phyloP scores from a whole-genome alignment of 148 eudicot genomes.

The Gaultheria prostrata region DNA sequence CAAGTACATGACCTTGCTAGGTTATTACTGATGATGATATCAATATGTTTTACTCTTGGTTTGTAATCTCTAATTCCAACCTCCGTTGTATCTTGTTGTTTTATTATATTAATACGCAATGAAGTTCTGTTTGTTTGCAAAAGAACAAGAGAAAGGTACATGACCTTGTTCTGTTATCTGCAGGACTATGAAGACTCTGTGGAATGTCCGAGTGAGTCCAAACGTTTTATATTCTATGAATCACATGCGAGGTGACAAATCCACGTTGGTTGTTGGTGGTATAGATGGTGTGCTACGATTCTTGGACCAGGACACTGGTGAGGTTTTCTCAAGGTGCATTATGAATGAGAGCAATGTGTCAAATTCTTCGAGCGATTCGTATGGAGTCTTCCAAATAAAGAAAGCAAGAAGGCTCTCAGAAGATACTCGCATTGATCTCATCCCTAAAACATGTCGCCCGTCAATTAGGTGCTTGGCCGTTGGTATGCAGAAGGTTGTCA shows the following conservation, averaged over 20 bases:
- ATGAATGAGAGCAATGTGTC: conserved; percentile 29
- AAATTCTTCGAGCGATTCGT: conserved; percentile 22
- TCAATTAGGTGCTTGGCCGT: conserved; percentile 73
- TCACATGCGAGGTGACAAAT: conserved; percentile 48
- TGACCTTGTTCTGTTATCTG: conserved; percentile 5
- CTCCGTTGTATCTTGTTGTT: background rate
- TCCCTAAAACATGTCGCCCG: conserved; percentile 43
- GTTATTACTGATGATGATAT: background rate
- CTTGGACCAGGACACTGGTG: conserved; percentile 61
- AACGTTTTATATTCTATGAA: conserved; percentile 69
- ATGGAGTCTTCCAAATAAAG: conserved; percentile 42
- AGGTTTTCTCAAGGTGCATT: conserved; percentile 52
- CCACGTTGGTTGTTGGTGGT: conserved; percentile 67
- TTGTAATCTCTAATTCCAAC: background rate
- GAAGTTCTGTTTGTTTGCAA: background rate
- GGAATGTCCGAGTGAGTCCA: conserved; percentile 56
- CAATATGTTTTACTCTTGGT: background rate
- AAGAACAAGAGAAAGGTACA: background rate
- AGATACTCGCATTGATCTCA: conserved; percentile 44
- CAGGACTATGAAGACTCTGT: conserved; percentile 53
- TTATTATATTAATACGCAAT: no score
- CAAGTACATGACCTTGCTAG: background rate
- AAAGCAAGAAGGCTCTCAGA: conserved; percentile 46
- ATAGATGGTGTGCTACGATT: conserved; percentile 72
- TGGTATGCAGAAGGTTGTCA: conserved; percentile 80